Evolutionary conservation across 1,139 yeast genomes (phyloP), one percentile per base, ranked within the genome.

Genomic region (Geotrichum restrictum): DNA sequence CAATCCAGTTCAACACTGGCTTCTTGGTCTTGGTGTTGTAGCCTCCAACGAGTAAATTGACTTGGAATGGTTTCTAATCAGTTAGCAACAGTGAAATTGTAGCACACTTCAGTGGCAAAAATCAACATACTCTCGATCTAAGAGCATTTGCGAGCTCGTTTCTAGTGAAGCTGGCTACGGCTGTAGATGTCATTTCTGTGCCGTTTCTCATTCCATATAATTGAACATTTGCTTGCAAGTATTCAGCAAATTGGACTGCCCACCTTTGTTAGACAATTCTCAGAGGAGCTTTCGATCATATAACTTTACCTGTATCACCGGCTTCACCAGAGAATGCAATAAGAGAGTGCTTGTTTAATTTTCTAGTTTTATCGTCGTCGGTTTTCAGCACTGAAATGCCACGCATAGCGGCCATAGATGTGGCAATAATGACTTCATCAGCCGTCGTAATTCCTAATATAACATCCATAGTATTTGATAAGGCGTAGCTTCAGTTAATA

Each of bases 291-390:
- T 49, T 39, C 7, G 29, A 24, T 37, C n/a, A 59, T 21, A n/a
- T 3, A 40, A 32, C 8, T 69, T 22, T 62, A 62, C 70, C 74
- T 13, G 98, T 88, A 68, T 93, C 99, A 56, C 98, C 98, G 3
- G 97, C 79, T 69, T 93, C 98, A 53, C 99, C 99, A 3, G 96
- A 85, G 72, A 74, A 91, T 49, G 97, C 96, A 74, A 93, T 78
- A 62, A 91, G 75, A 56, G 88, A 80, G 66, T 86, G 94, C 48
- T 82, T 78, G 62, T 88, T 88, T 61, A 93, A 76, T 46, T 70
- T 73, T 59, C 94, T 74, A 11, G 98, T 91, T 73, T 93, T 93
- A 71, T 88, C 96, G 70, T 93, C 98, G 48, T 80, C 79, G 49
- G 81, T 84, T 66, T 91, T 91, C 63, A 93, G 75, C 45, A 93